Conservation (phyloP, 257 asterid genomes). For the Petunia secreta region DNA sequence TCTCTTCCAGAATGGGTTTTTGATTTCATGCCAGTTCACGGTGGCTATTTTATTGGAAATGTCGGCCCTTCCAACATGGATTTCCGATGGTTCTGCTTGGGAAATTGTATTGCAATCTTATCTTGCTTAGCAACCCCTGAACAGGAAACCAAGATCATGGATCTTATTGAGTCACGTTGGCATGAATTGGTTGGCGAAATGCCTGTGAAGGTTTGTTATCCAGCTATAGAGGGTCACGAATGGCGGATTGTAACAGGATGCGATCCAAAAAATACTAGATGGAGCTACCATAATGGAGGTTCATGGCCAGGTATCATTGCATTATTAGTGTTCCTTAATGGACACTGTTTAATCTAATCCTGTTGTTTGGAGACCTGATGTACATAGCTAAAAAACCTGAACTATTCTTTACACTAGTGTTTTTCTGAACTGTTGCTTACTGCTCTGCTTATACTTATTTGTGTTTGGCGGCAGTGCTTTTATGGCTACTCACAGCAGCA, state of each 20-base stretch:
- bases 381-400: too few species aligned
- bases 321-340: neutral
- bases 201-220: conserved; percentile 61
- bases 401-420: neutral
- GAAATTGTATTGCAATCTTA: conserved; percentile 56
- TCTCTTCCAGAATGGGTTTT: conserved; percentile 59
- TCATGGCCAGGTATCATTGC: conserved; percentile 53
- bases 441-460: neutral
- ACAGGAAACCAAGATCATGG: conserved; percentile 58
- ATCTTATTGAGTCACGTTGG: conserved; percentile 59
- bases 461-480: conserved; percentile 39
- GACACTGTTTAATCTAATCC: neutral
- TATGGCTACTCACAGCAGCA: conserved; percentile 61
- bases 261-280: conserved; percentile 57
- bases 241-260: conserved; percentile 59
- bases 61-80: conserved; percentile 58
- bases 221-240: conserved; percentile 59
- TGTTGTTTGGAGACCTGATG: neutral
- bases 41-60: conserved; percentile 59
- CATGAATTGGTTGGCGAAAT: conserved; percentile 57
- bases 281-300: conserved; percentile 66
- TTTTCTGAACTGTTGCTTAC: neutral
- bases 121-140: conserved; percentile 54
- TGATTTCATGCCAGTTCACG: conserved; percentile 55
- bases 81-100: conserved; percentile 63